phyloP scores from a whole-genome alignment of 345 rosid species.

The Salix brachista region DNA sequence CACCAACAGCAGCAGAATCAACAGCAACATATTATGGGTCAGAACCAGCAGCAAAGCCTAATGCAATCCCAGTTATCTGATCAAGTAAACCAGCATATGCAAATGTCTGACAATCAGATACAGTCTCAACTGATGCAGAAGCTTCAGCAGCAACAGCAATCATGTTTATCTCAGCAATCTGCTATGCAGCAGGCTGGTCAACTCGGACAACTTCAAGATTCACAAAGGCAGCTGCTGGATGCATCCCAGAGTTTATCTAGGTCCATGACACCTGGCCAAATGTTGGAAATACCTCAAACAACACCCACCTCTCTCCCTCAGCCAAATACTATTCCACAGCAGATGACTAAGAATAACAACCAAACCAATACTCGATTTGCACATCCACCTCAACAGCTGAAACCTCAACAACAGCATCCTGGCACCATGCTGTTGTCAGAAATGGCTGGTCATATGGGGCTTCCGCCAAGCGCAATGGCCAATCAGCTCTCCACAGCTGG shows the following conservation, averaged over 20 bases:
- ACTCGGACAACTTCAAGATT: constrained; percentile 45
- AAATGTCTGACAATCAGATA: constrained; percentile 47
- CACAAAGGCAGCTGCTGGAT: constrained; percentile 47
- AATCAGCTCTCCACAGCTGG: constrained; percentile 31
- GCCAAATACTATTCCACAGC: constrained; percentile 36
- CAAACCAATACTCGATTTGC: constrained; percentile 36
- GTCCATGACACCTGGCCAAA: constrained; percentile 35
- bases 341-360: constrained; percentile 34
- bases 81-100: constrained; percentile 42
- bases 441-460: constrained; percentile 37
- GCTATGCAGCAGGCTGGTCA: constrained; percentile 43
- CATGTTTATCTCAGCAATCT: constrained; percentile 44
- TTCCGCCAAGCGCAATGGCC: constrained; percentile 18
- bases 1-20: constrained; percentile 51
- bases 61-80: constrained; percentile 41
- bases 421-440: constrained; percentile 29
- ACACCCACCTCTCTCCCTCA: constrained; percentile 34
- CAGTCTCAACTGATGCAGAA: constrained; percentile 73
- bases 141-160: constrained; percentile 65
- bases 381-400: constrained; percentile 35
- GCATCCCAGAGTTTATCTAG: constrained; percentile 51
- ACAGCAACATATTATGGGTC: constrained; percentile 35
- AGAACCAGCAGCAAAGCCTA: constrained; percentile 42
- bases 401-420: constrained; percentile 43
- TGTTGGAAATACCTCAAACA: constrained; percentile 44